A percentile compares a stretch with the other conserved stretches of the same genome.
These are phyloP conservation scores for Aaosphaeria pasadenensis DNA, from an alignment of 2,329 filamentous ascomycete genomes.

Conservation along the genomic window DNA sequence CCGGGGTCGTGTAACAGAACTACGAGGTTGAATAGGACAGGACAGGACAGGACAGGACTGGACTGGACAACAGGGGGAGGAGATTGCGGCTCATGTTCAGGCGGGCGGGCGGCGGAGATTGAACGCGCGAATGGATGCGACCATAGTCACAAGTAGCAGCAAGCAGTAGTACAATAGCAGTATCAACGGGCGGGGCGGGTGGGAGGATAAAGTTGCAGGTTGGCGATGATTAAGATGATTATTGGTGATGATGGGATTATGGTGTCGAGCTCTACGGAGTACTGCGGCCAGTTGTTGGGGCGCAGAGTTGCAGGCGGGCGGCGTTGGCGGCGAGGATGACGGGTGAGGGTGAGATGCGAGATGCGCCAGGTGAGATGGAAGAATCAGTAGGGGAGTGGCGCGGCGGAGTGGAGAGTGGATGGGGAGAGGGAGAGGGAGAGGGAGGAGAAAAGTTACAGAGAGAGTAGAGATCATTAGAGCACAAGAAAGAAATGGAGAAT, in stretches of 20 bases:
- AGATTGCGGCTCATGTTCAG: background rate
- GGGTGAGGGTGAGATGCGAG: background rate
- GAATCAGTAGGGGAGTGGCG: background rate
- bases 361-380: background rate
- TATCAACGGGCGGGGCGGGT: too few relatives aligned
- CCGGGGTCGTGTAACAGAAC: too few relatives aligned
- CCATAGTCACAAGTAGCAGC: too few relatives aligned
- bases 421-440: background rate
- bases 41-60: background rate
- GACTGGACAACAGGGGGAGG: background rate
- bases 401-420: too few relatives aligned
- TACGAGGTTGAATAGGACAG: background rate
- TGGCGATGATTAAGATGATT: too few relatives aligned
- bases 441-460: background rate
- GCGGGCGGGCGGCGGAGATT: too few relatives aligned
- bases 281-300: conserved; percentile 7
- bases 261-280: too few relatives aligned
- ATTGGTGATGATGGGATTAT: too few relatives aligned
- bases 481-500: conserved; percentile 5
- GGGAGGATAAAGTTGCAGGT: too few relatives aligned
- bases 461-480: background rate
- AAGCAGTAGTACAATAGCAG: too few relatives aligned
- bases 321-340: too few relatives aligned
- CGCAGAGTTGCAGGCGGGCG: background rate
- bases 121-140: too few relatives aligned